A percentile compares a stretch with the other conserved stretches of the same genome.
phyloP scores from a whole-genome alignment of 768 basidiomycete species.

The Xerocomellus amylosporus region DNA sequence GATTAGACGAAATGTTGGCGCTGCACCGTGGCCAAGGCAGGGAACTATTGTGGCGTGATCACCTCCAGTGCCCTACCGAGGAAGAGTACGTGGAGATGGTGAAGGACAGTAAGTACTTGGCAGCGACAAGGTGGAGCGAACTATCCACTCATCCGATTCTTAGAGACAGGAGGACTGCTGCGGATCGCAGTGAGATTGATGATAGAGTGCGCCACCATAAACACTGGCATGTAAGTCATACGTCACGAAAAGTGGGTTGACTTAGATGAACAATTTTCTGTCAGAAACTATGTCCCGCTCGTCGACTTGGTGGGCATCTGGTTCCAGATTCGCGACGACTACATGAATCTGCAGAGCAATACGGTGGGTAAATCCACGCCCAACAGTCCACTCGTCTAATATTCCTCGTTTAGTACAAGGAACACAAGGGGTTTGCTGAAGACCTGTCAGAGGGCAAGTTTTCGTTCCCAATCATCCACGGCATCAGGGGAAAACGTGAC shows the following conservation, averaged over 20 bases:
- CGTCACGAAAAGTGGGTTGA: background rate
- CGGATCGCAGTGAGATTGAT: constrained; percentile 91
- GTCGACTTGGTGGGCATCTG: constrained; percentile 55
- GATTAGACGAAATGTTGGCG: constrained; percentile 64
- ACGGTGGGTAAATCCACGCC: constrained; percentile 7
- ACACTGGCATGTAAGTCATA: constrained; percentile 50
- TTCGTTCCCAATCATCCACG: constrained; percentile 93
- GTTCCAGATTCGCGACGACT: constrained; percentile 62
- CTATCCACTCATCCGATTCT: background rate
- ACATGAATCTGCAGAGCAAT: constrained; percentile 35
- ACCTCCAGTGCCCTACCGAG: constrained; percentile 85
- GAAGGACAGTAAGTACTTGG: constrained; percentile 69
- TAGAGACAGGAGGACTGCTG: constrained; percentile 94
- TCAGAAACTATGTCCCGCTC: constrained; percentile 53
- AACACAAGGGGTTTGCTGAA: constrained; percentile 87
- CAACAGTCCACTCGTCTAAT: background rate
- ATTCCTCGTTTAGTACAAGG: constrained; percentile 57
- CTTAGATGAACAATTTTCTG: background rate
- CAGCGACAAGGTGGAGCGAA: background rate
- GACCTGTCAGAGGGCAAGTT: constrained; percentile 97
- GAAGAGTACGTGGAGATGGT: constrained; percentile 96
- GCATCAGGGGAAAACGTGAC: constrained; percentile 73
- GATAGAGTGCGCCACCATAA: constrained; percentile 79
- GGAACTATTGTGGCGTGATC: constrained; percentile 92
- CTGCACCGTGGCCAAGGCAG: constrained; percentile 93